Evolutionary conservation across 768 basidiomycete species (phyloP).

Genomic region (Neoboletus brunneissimus): DNA sequence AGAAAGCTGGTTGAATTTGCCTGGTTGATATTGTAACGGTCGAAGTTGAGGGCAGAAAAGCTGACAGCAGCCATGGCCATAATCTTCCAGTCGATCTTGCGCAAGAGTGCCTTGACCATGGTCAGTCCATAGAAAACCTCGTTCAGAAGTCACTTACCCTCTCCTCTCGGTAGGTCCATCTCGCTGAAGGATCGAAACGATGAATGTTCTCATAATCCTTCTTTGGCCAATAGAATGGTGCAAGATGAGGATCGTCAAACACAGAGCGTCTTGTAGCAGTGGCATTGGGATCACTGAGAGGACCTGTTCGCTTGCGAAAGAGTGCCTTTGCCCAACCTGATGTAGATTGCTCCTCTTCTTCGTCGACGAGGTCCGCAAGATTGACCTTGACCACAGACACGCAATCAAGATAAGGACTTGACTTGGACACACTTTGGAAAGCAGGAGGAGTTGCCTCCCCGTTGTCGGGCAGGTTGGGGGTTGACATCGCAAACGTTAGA

Average conservation of each 20-base stretch:
- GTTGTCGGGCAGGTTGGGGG: neutral
- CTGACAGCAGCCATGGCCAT: constrained; percentile 55
- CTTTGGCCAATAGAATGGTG: constrained; percentile 40
- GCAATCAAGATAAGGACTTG: neutral
- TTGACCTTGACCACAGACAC: neutral
- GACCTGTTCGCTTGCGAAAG: neutral
- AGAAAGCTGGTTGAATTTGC: constrained; percentile 60
- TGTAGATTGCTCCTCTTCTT: neutral
- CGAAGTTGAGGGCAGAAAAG: constrained; percentile 56
- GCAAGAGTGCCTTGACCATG: constrained; percentile 39
- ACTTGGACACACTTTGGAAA: neutral
- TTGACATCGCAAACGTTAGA: neutral
- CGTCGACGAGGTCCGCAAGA: constrained; percentile 6
- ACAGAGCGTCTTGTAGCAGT: constrained; percentile 51
- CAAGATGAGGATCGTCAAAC: constrained; percentile 47
- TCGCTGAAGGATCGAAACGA: constrained; percentile 52
- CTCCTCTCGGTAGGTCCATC: constrained; percentile 63
- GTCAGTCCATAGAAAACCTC: neutral
- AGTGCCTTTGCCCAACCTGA: neutral
- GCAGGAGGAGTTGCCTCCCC: neutral
- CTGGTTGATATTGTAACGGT: constrained; percentile 52
- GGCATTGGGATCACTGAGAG: constrained; percentile 30
- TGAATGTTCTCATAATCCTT: constrained; percentile 52
- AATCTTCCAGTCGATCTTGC: constrained; percentile 61
- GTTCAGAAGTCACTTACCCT: constrained; percentile 26